Base-by-base conservation (phyloP, 2,329 filamentous ascomycete genomes). In the Phialophora macrospora region DNA sequence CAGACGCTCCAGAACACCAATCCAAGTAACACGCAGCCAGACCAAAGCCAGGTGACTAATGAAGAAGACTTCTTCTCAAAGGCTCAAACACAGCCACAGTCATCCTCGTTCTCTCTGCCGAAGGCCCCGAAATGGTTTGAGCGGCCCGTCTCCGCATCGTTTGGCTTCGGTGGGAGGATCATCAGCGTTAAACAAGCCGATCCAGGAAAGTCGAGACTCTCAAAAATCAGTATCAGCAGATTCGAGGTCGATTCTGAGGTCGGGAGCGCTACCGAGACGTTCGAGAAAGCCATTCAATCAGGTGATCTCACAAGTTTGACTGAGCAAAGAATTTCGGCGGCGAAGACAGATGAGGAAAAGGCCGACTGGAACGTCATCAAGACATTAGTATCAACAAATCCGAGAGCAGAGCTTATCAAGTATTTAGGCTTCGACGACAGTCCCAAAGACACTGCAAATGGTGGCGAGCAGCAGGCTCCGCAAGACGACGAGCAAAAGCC, bases 11-110 rank as follows among this genome's bases (percentile, higher is more conserved):
- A 99, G 75, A 97, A 95, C 78, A 97, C 93, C 38, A 96, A 95
- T 76, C 86, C 89, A 11, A 87, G 91, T 64, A 83, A 85, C n/a
- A 84, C 89, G 0, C 87, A 93, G 76, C 82, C 85, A 55, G 80
- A 81, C 5, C 87, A 91, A 73, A 87, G 84, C 72, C 84, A 87
- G 73, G 87, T 87, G 60, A 80, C 95, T 34, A 92, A 97, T 74
- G 93, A 91, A 55, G 95, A 97, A 74, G 95, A 98, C 74, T 99
- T 99, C 82, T 99, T 99, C 75, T 90, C 91, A 14, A 93, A 92
- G 77, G 94, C 93, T 11, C 93, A 97, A 77, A 91, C 89, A 6
- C 92, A 97, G 74, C 92, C 94, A 2, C 93, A 97, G 77, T 91
- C 89, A 24, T 91, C 91, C 28, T 93, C 91, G 2, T 99, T 98